These are phyloP conservation scores for Bodo saltans DNA, from an alignment of 78 protist genomes.

Conservation along the genomic window DNA sequence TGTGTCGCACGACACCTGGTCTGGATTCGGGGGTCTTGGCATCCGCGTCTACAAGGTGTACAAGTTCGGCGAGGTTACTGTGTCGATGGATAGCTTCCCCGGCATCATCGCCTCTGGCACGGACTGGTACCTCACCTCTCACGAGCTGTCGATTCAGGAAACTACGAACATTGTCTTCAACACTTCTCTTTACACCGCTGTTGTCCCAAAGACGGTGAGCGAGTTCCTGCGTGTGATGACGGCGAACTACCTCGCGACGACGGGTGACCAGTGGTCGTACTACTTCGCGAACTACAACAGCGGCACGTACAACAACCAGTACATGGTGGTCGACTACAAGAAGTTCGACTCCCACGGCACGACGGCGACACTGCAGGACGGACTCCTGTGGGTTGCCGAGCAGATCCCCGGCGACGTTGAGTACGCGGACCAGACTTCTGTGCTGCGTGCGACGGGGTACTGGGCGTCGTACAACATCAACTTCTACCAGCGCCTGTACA, in stretches of 20 bases:
- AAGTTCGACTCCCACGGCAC: slow-evolving; percentile 45
- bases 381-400: slow-evolving; percentile 65
- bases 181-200: slow-evolving; percentile 38
- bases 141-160: slow-evolving; percentile 55
- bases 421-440: slow-evolving; percentile 38
- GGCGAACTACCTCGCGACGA: slow-evolving; percentile 34
- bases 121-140: slow-evolving; percentile 57
- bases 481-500: slow-evolving; percentile 56
- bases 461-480: slow-evolving; percentile 81
- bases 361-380: slow-evolving; percentile 35
- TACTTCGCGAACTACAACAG: slow-evolving; percentile 34
- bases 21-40: slow-evolving; percentile 20
- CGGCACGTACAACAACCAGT: slow-evolving; percentile 83
- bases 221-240: slow-evolving; percentile 38
- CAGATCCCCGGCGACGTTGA: slow-evolving; percentile 77
- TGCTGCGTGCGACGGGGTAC: slow-evolving; percentile 48
- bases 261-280: slow-evolving; percentile 32
- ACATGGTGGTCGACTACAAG: slow-evolving; percentile 58
- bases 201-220: slow-evolving; percentile 43
- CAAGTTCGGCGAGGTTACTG: not conserved
- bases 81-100: slow-evolving; percentile 9
- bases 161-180: slow-evolving; percentile 59
- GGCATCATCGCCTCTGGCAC: slow-evolving; percentile 51
- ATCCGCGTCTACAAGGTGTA: slow-evolving; percentile 64
- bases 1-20: slow-evolving; percentile 57